These are phyloP conservation scores for Aspergillus sclerotiicarbonarius DNA, from an alignment of 495 filamentous ascomycete genomes.

Conservation along the genomic window DNA sequence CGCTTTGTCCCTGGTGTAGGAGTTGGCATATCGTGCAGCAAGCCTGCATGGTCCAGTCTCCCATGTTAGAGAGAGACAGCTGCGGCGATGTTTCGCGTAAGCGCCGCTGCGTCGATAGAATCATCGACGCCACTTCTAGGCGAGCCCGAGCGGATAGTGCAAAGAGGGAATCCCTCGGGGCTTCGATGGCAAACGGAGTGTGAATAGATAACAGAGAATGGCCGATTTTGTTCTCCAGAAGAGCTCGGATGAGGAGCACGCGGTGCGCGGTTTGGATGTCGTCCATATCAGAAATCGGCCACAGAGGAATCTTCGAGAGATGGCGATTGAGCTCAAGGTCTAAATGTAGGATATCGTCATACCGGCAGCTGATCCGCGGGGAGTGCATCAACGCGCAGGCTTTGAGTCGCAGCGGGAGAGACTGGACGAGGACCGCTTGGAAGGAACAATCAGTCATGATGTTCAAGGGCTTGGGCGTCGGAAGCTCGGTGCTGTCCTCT, in stretches of 20 bases:
- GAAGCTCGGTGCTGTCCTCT: conserved; percentile 37
- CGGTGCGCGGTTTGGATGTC: conserved; percentile 32
- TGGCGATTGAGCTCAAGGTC: conserved; percentile 41
- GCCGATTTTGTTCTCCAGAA: conserved; percentile 37
- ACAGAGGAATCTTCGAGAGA: conserved; percentile 36
- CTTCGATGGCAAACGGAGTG: conserved; percentile 45
- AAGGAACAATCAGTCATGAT: conserved; percentile 43
- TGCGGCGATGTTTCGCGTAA: conserved; percentile 33
- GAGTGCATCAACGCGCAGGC: conserved; percentile 42
- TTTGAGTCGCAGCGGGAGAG: conserved; percentile 38
- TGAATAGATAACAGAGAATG: conserved; percentile 40
- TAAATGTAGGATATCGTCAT: conserved; percentile 43
- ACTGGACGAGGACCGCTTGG: conserved; percentile 30
- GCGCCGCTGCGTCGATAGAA: conserved; percentile 37
- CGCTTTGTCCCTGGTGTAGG: conserved; percentile 27
- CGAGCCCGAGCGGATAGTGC: conserved; percentile 39
- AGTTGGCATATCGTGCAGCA: conserved; percentile 38
- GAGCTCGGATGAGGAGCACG: conserved; percentile 29
- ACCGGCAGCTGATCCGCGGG: conserved; percentile 41
- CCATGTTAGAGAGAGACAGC: conserved; percentile 38
- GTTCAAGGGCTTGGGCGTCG: conserved; percentile 24
- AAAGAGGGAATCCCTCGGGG: conserved; percentile 35
- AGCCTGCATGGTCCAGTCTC: conserved; percentile 44
- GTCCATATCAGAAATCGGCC: conserved; percentile 24
- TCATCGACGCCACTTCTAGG: conserved; percentile 39